These are phyloP conservation scores for Rhododendron vialii DNA, from an alignment of 148 eudicot species.

Conservation along the genomic window DNA sequence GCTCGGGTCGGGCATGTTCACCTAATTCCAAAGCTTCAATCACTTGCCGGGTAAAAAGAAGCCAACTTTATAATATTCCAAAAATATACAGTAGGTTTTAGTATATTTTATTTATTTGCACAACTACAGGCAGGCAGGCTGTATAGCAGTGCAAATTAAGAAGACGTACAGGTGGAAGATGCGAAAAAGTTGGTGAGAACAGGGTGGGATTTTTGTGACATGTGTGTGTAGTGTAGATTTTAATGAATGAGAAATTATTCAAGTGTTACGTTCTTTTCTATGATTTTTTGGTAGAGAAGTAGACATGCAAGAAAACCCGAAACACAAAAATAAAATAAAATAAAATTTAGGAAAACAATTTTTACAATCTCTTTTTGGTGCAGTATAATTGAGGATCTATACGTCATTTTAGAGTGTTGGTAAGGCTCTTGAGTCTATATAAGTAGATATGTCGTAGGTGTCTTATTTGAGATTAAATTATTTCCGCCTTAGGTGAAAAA, in stretches of 20 bases:
- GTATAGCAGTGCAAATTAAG: neutral
- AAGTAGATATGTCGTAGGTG: no score
- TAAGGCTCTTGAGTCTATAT: no score
- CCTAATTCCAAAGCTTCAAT: slow-evolving; percentile 9
- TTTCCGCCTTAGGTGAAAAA: no score
- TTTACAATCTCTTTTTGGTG: no score
- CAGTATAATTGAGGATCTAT: no score
- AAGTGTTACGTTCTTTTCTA: neutral
- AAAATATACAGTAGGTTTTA: neutral
- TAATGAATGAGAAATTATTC: neutral
- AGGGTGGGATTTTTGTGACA: neutral
- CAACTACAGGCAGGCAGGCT: neutral
- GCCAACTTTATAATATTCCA: slow-evolving; percentile 16
- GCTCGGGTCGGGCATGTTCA: slow-evolving; percentile 9
- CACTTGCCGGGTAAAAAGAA: slow-evolving; percentile 35
- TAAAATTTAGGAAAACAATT: no score
- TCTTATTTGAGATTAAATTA: no score
- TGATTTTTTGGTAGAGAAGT: neutral
- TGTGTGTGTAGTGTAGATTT: neutral
- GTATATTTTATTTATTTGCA: neutral
- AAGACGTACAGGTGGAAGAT: neutral
- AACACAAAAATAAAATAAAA: neutral
- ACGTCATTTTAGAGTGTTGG: no score
- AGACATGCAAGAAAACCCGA: neutral
- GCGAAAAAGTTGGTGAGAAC: neutral